Base-by-base conservation (phyloP, 768 basidiomycete species). In the Lyophyllum decastes region DNA sequence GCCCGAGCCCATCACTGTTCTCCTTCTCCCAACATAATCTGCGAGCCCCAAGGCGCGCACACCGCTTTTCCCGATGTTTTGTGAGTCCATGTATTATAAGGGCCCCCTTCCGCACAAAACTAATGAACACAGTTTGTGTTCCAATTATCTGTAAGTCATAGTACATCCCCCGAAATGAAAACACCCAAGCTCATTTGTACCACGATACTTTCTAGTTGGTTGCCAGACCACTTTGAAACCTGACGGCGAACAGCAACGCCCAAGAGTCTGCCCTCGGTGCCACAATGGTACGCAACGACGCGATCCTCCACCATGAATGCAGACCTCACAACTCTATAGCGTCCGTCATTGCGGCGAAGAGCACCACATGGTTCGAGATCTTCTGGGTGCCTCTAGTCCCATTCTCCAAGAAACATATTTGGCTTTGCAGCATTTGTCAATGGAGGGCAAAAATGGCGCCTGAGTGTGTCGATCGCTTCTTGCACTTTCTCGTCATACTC, bases 341-440 rank as follows among this genome's bases (percentile, higher is more conserved):
- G 22, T 78, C 85, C 50, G 84, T 89, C 54, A 72, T 85, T 49
- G 74, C 80, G 27, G 86, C 86, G 27, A 89, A 88, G 68, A 78
- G 79, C 33, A 83, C 84, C 54, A 82, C 73, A 35, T 91, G 89
- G 90, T 88, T 92, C 66, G 87, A 90, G 70, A 67, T 92, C 45
- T 91, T 86, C 74, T 89, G 83, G 70, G 77, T 92, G 14, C 90
- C 87, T 22, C 71, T 92, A 55, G 70, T 92, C 43, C 90, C 90
- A 1, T 73, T 90, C 64, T 79, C 71, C 22, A 80, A 80, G 48
- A 81, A 81, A 53, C 82, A 81, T 53, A 72, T 92, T 50, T 90
- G 89, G 87, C 66, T 86, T 56, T 92, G 90, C 70, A 77, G 76
- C 22, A 89, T 87, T 58, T 92, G 90, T 66, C 83, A 86, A 55